Evolutionary conservation across 768 basidiomycete genomes (phyloP).

Genomic region (Agrocybe pediades): DNA sequence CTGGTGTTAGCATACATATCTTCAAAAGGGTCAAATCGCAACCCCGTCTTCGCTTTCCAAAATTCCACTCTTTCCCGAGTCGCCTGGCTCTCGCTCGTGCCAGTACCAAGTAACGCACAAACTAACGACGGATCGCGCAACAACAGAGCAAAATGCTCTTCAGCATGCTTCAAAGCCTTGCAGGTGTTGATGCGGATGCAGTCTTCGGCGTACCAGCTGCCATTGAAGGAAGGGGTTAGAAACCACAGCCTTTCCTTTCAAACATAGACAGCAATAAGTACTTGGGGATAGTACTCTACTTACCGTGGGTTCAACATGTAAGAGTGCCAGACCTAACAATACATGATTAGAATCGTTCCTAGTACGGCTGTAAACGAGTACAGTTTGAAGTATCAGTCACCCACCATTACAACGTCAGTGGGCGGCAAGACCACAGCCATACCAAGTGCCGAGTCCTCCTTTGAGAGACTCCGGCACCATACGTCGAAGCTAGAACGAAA

Average conservation of each 20-base stretch:
- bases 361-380: background rate
- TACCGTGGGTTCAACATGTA: slow-evolving; percentile 35
- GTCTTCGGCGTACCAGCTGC: slow-evolving; percentile 37
- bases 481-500: slow-evolving; percentile 27
- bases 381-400: background rate
- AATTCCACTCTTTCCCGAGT: slow-evolving; percentile 11
- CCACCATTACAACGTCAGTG: slow-evolving; percentile 38
- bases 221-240: too few species aligned
- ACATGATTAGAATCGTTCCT: background rate
- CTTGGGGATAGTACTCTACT: background rate
- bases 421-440: slow-evolving; percentile 31
- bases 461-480: slow-evolving; percentile 22
- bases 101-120: too few species aligned
- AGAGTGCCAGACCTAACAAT: slow-evolving; percentile 34
- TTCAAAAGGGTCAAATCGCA: slow-evolving; percentile 23
- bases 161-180: slow-evolving; percentile 21
- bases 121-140: slow-evolving; percentile 11
- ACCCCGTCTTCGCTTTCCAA: slow-evolving; percentile 17
- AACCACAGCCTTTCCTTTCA: too few species aligned
- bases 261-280: background rate
- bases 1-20: slow-evolving; percentile 1
- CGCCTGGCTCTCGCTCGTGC: too few species aligned
- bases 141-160: slow-evolving; percentile 13
- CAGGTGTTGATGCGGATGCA: slow-evolving; percentile 21
- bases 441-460: slow-evolving; percentile 8